phyloP scores from a whole-genome alignment of 257 asterid species.

The Solanum okadae region DNA sequence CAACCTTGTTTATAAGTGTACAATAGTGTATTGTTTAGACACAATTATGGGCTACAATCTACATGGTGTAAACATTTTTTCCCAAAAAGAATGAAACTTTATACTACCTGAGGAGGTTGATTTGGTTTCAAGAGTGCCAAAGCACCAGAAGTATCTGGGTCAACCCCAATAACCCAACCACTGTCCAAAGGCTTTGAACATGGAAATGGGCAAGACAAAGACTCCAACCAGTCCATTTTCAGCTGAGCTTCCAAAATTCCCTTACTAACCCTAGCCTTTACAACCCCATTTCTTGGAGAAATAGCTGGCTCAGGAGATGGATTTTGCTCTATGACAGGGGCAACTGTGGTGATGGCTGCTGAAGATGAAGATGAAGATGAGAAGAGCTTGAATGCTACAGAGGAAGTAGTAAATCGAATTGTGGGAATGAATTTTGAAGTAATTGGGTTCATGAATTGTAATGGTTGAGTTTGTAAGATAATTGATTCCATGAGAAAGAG shows the following conservation, averaged over 20 bases:
- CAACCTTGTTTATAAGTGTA: too few species aligned
- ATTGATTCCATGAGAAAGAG: neutral
- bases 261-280: conserved; percentile 16
- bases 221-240: conserved; percentile 45
- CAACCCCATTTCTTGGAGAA: conserved; percentile 12
- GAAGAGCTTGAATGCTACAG: conserved; percentile 27
- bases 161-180: conserved; percentile 65
- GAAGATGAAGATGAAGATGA: conserved; percentile 15
- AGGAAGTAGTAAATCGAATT: conserved; percentile 27
- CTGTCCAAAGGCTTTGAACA: conserved; percentile 11
- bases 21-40: neutral
- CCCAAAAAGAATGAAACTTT: neutral
- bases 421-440: conserved; percentile 8
- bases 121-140: conserved; percentile 63
- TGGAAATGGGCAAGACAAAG: conserved; percentile 52
- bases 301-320: conserved; percentile 18
- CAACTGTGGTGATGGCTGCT: conserved; percentile 1
- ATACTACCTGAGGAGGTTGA: conserved; percentile 38
- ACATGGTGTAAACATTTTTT: neutral
- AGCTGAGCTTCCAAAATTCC: conserved; percentile 28
- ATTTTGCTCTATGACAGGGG: neutral
- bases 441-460: neutral
- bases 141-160: conserved; percentile 81
- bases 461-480: neutral
- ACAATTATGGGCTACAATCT: neutral